phyloP scores from a whole-genome alignment of 1,284 basidiomycete genomes.

The Apiotrichum sp. region DNA sequence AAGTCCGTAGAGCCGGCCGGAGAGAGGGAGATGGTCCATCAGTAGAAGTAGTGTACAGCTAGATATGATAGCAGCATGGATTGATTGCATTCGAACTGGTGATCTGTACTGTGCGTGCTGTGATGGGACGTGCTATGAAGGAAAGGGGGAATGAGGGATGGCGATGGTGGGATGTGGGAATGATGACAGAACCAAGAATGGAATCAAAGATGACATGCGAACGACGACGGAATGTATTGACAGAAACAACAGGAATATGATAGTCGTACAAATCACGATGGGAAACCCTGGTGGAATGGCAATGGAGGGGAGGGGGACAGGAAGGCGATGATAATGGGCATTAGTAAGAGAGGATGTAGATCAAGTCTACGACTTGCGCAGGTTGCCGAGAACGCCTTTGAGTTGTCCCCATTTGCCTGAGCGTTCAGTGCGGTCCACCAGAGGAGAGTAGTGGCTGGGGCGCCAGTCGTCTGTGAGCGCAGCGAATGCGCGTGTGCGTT shows the following conservation, averaged over 20 bases:
- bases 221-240: background rate
- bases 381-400: constrained; percentile 20
- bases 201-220: no score
- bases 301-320: no score
- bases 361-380: background rate
- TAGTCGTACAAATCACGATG: background rate
- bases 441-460: no score
- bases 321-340: no score
- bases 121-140: background rate
- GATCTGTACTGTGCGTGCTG: background rate
- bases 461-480: constrained; percentile 37
- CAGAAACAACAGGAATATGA: background rate
- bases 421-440: no score
- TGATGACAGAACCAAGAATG: background rate
- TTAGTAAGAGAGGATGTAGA: background rate
- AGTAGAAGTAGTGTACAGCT: constrained; percentile 3
- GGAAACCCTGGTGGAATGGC: background rate
- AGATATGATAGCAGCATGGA: constrained; percentile 5
- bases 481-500: constrained; percentile 20
- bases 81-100: constrained; percentile 1
- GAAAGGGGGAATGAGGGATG: background rate
- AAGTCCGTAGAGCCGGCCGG: background rate
- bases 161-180: background rate
- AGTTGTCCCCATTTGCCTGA: constrained; percentile 18
- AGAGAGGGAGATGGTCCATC: background rate